Conservation (phyloP, 202 grass and related monocot genomes). For the Bolboschoenoplectus hybrid region DNA sequence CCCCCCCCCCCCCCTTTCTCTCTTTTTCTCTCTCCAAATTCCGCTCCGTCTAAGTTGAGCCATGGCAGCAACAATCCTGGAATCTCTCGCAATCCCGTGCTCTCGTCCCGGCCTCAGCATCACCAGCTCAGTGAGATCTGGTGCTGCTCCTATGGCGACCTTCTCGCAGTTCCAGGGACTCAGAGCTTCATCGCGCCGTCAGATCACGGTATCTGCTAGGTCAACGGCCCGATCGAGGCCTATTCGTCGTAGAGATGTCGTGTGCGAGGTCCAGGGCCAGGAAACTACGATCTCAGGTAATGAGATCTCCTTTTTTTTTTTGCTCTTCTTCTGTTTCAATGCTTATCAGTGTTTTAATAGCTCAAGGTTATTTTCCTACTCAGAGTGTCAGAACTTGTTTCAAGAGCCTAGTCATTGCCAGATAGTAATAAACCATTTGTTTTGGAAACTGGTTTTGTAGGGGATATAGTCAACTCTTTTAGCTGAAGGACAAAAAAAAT, state of each 20-base stretch:
- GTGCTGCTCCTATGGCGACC: constrained; percentile 11
- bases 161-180: constrained; percentile 42
- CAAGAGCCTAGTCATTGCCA: not conserved
- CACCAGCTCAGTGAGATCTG: constrained; percentile 33
- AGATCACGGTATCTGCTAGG: constrained; percentile 37
- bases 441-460: not conserved
- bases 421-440: not conserved
- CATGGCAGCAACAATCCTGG: constrained; percentile 35
- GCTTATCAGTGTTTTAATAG: constrained; percentile 3
- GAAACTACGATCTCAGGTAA: constrained; percentile 63
- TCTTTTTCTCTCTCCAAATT: not conserved
- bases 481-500: not conserved
- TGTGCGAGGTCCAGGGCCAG: constrained; percentile 52
- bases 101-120: constrained; percentile 27
- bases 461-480: no score
- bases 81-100: constrained; percentile 41
- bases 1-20: not conserved
- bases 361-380: not conserved
- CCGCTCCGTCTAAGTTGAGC: constrained; percentile 14
- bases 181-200: constrained; percentile 37
- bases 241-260: constrained; percentile 36
- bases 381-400: not conserved
- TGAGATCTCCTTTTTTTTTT: not conserved
- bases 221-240: constrained; percentile 14
- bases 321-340: not conserved